Conservation (phyloP, 106 monocot species). For the Acanthochlamys bracteata region DNA sequence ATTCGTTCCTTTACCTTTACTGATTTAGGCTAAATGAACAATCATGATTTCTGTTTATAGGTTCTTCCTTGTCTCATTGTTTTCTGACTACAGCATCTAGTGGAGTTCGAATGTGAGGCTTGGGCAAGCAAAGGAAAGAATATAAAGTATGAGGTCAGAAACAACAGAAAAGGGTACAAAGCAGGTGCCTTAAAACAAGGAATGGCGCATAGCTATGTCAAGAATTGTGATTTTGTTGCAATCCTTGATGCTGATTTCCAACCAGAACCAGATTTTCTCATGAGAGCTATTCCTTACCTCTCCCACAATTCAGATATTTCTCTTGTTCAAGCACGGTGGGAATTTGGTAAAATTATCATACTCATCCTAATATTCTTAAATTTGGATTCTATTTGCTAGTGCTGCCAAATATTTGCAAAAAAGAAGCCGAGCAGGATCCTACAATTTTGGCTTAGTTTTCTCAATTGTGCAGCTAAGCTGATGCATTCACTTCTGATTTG, state of each 20-base stretch:
- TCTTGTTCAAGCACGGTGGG: conserved; percentile 90
- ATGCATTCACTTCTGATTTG: too few species aligned
- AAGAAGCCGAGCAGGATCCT: too few species aligned
- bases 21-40: too few species aligned
- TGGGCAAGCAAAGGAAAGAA: conserved; percentile 73
- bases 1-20: too few species aligned
- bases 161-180: conserved; percentile 80
- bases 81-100: conserved; percentile 32
- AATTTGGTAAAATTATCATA: conserved; percentile 46
- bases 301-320: conserved; percentile 41
- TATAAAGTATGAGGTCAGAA: conserved; percentile 66
- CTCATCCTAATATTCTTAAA: not conserved
- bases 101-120: conserved; percentile 56
- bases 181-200: conserved; percentile 84
- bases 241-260: conserved; percentile 94
- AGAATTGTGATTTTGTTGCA: conserved; percentile 73
- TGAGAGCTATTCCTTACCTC: conserved; percentile 62
- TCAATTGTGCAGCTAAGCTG: too few species aligned
- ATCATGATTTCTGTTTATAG: too few species aligned
- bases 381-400: too few species aligned
- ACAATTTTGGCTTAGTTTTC: too few species aligned
- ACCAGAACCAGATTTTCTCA: conserved; percentile 73
- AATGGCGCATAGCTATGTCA: conserved; percentile 48
- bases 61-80: not conserved
- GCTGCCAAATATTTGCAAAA: too few species aligned